These are phyloP conservation scores for Cardiospermum halicacabum DNA, from an alignment of 345 rosid genomes.

Conservation along the genomic window DNA sequence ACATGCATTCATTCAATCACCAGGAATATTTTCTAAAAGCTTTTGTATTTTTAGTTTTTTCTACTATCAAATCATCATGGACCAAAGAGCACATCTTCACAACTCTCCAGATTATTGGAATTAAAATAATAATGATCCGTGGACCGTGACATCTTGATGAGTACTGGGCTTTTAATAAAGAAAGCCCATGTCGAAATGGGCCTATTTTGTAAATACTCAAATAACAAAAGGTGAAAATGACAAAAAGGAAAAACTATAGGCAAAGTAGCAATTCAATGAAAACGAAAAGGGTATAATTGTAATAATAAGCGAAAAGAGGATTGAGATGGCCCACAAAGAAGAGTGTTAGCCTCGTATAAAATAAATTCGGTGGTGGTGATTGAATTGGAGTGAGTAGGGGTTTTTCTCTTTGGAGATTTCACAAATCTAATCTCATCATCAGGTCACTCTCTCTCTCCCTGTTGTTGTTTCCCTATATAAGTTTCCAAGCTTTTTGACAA, in stretches of 20 bases:
- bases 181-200: too few species aligned
- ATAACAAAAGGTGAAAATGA: too few species aligned
- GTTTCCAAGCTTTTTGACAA: not conserved
- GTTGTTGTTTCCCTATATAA: not conserved
- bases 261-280: not conserved
- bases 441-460: not conserved
- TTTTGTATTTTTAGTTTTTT: too few species aligned
- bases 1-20: not conserved
- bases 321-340: slow-evolving; percentile 25
- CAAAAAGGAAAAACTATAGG: not conserved
- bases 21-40: not conserved
- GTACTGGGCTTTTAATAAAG: too few species aligned
- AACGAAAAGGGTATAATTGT: not conserved
- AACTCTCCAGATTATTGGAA: too few species aligned
- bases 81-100: too few species aligned
- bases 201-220: too few species aligned
- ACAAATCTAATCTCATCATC: not conserved
- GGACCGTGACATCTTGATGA: too few species aligned
- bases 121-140: too few species aligned
- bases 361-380: slow-evolving; percentile 9
- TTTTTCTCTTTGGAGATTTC: not conserved
- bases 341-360: not conserved
- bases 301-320: not conserved
- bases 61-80: too few species aligned
- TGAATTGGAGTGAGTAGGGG: too few species aligned